Percentiles rank a stretch among this genome's conserved stretches.
These are phyloP conservation scores for Chaetomiaceae sp. DNA, from an alignment of 2,329 filamentous ascomycete species.

Conservation along the genomic window DNA sequence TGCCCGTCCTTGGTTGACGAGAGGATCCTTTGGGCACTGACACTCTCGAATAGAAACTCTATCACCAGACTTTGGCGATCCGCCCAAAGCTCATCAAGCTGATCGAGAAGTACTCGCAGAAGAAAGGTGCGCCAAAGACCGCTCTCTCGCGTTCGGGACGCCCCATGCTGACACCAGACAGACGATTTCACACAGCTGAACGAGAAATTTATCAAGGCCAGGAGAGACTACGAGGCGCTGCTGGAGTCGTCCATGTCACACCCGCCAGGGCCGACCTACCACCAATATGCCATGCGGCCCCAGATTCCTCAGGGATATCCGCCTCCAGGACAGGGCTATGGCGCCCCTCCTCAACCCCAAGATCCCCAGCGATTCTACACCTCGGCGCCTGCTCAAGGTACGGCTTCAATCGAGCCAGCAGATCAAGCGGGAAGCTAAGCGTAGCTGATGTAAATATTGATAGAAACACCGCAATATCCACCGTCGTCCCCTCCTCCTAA, in stretches of 20 bases:
- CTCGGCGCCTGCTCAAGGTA: conserved; percentile 49
- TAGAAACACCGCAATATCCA: conserved; percentile 37
- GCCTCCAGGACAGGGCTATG: conserved; percentile 30
- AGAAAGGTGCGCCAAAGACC: conserved; percentile 66
- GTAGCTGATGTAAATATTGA: conserved; percentile 27
- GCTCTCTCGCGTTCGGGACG: too few relatives aligned
- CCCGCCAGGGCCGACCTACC: conserved; percentile 73
- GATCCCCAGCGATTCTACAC: conserved; percentile 67
- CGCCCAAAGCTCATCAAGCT: conserved; percentile 95
- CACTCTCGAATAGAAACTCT: conserved; percentile 56
- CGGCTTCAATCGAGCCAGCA: conserved; percentile 21
- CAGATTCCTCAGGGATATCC: conserved; percentile 44
- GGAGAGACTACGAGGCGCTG: conserved; percentile 92
- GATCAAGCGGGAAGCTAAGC: conserved; percentile 29
- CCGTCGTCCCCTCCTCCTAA: conserved; percentile 47
- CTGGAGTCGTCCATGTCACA: conserved; percentile 96
- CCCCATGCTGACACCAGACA: conserved; percentile 36
- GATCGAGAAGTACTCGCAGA: conserved; percentile 98
- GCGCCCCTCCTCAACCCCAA: conserved; percentile 42
- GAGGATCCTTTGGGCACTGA: neutral
- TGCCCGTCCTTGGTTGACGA: neutral
- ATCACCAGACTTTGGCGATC: conserved; percentile 91
- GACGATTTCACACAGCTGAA: conserved; percentile 98
- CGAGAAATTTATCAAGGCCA: conserved; percentile 98
- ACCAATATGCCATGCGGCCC: conserved; percentile 58